Evolutionary conservation across 2,329 filamentous ascomycete species (phyloP).

Genomic region (Elsinoe perseae): DNA sequence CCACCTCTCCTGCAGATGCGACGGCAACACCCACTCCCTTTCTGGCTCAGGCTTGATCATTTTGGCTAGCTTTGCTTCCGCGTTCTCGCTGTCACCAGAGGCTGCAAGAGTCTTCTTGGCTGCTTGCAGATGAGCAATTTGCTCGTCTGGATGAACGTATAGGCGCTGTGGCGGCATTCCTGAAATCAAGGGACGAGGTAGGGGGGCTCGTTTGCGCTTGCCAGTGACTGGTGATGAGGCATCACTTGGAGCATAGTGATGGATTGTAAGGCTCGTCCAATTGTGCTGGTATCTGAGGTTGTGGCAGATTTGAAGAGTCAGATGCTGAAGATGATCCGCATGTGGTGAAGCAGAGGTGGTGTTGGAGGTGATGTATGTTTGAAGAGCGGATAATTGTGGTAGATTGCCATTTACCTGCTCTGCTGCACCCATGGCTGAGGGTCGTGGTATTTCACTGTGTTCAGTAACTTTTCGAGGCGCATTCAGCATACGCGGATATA

Average conservation of each 20-base stretch:
- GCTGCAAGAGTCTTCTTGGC: slow-evolving; percentile 31
- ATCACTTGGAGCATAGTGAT: slow-evolving; percentile 38
- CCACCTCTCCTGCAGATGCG: slow-evolving; percentile 66
- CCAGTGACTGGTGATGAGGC: slow-evolving; percentile 12
- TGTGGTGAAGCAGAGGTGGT: slow-evolving; percentile 18
- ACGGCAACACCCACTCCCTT: slow-evolving; percentile 69
- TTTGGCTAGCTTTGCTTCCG: slow-evolving; percentile 13
- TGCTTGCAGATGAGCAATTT: slow-evolving; percentile 61
- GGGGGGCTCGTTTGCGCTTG: slow-evolving; percentile 25
- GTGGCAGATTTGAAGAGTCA: slow-evolving; percentile 55
- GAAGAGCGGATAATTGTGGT: slow-evolving; percentile 20
- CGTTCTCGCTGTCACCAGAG: slow-evolving; percentile 21
- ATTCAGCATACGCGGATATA: not conserved
- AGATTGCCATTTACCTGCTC: not conserved
- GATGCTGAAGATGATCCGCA: slow-evolving; percentile 33
- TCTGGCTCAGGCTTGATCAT: slow-evolving; percentile 40
- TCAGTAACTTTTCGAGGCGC: too few species aligned
- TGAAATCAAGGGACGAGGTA: slow-evolving; percentile 58
- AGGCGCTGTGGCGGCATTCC: slow-evolving; percentile 65
- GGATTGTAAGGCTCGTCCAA: slow-evolving; percentile 56
- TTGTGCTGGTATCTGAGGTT: slow-evolving; percentile 70
- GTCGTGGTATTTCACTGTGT: not conserved
- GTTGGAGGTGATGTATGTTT: slow-evolving; percentile 17
- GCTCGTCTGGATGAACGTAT: slow-evolving; percentile 76
- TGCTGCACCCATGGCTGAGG: not conserved